A percentile compares a stretch with the other conserved stretches of the same genome.
Evolutionary conservation across 306 rosid species (phyloP).

Genomic region (Casuarina cunninghamiana): DNA sequence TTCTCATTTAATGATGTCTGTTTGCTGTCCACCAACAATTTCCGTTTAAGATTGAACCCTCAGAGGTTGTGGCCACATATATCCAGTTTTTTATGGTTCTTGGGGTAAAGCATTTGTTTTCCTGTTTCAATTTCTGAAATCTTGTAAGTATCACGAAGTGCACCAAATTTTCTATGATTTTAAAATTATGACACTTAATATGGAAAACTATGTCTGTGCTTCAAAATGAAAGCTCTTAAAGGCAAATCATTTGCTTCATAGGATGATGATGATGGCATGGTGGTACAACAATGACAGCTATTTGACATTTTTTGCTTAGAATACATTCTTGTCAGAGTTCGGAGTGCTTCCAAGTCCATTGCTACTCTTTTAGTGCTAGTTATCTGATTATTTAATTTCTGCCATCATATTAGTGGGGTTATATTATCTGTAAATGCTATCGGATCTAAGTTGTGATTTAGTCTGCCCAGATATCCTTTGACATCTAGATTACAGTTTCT

Average conservation of each 20-base stretch:
- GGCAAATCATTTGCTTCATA: not conserved
- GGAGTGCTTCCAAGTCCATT: not conserved
- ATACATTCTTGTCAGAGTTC: not conserved
- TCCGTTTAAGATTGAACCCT: conserved; percentile 5
- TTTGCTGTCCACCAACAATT: conserved; percentile 9
- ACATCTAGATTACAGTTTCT: not conserved
- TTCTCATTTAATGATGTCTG: conserved; percentile 10
- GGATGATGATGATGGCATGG: not conserved
- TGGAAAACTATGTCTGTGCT: not conserved
- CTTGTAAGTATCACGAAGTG: not conserved
- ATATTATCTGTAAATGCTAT: not conserved
- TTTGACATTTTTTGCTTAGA: not conserved
- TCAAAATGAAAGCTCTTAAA: not conserved
- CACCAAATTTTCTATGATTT: not conserved
- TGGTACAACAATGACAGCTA: not conserved
- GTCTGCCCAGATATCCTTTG: not conserved
- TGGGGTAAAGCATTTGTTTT: not conserved
- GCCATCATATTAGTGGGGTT: not conserved
- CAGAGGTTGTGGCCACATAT: not conserved
- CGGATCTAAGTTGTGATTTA: not conserved
- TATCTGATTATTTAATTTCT: not conserved
- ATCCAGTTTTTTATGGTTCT: not conserved
- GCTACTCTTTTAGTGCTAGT: not conserved
- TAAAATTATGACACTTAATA: not conserved
- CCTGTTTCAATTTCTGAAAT: not conserved